Percentiles rank a stretch among this genome's conserved stretches.
These are phyloP conservation scores for Aureobasidium sp. DNA, from an alignment of 2,329 filamentous ascomycete species.

Conservation along the genomic window DNA sequence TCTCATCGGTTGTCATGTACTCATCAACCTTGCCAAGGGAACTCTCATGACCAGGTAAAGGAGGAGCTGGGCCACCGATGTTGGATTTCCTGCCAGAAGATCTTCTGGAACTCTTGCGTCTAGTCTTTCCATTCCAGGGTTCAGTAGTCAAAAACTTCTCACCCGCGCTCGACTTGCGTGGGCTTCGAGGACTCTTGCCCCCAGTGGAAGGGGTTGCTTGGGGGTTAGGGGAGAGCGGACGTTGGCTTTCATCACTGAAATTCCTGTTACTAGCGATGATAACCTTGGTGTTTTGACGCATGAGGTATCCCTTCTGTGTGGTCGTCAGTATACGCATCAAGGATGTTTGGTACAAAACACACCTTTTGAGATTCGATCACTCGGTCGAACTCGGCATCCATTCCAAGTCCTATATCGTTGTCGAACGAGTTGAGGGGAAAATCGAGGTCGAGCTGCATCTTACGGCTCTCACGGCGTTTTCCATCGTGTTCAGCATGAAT, in stretches of 20 bases:
- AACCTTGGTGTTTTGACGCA: slow-evolving; percentile 97
- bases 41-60: slow-evolving; percentile 80
- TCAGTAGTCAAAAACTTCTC: slow-evolving; percentile 90
- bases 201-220: slow-evolving; percentile 24
- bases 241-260: slow-evolving; percentile 44
- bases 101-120: slow-evolving; percentile 58
- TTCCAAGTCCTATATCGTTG: slow-evolving; percentile 68
- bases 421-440: slow-evolving; percentile 66
- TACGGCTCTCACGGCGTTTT: slow-evolving; percentile 19
- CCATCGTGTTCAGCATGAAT: neutral
- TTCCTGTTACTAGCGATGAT: slow-evolving; percentile 74
- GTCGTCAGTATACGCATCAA: neutral
- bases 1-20: slow-evolving; percentile 45
- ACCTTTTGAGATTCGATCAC: slow-evolving; percentile 98
- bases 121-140: slow-evolving; percentile 81
- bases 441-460: slow-evolving; percentile 48
- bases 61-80: slow-evolving; percentile 54
- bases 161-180: slow-evolving; percentile 66
- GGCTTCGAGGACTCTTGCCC: slow-evolving; percentile 51
- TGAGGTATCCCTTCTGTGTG: slow-evolving; percentile 92
- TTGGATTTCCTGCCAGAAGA: slow-evolving; percentile 39
- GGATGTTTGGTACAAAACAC: slow-evolving; percentile 35
- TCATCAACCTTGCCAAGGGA: slow-evolving; percentile 60
- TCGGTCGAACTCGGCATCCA: slow-evolving; percentile 88
- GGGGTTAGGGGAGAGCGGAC: slow-evolving; percentile 33